Conservation (phyloP, 495 filamentous ascomycete species). For the Tuber borchii region DNA sequence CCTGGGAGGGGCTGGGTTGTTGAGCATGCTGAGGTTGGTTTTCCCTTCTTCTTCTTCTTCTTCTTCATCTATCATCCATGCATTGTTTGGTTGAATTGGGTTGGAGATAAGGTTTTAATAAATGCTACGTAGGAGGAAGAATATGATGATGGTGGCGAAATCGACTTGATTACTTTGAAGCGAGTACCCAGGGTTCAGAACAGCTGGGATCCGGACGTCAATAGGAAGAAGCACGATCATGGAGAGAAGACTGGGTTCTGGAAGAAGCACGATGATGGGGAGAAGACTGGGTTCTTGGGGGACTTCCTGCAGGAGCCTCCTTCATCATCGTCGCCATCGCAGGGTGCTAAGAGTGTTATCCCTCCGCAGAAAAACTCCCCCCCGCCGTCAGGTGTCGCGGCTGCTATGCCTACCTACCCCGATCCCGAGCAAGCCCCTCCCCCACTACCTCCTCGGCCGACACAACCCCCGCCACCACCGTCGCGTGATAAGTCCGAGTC, state of each 20-base stretch:
- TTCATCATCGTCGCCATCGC: not conserved
- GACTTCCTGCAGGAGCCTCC: not conserved
- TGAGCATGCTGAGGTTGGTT: not conserved
- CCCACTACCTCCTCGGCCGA: not conserved
- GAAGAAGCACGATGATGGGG: not conserved
- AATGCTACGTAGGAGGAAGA: not conserved
- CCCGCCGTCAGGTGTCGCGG: not conserved
- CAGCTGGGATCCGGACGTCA: not conserved
- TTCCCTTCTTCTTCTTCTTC: not conserved
- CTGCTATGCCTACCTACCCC: not conserved
- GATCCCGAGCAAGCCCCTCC: not conserved
- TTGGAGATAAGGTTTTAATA: not conserved
- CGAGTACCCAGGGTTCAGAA: conserved; percentile 6
- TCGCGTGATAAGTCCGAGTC: not conserved
- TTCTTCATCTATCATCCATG: not conserved
- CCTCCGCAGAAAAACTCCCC: not conserved
- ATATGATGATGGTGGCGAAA: conserved; percentile 11
- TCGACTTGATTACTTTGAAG: conserved; percentile 24
- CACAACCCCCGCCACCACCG: not conserved
- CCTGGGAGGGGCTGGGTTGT: conserved; percentile 23
- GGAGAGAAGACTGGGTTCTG: not conserved
- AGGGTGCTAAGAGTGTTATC: not conserved
- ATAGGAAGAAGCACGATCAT: not conserved
- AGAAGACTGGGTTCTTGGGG: not conserved
- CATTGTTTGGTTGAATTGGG: not conserved